These are phyloP conservation scores for Neopestalotiopsis sp. DNA, from an alignment of 2,329 filamentous ascomycete species.

Conservation along the genomic window DNA sequence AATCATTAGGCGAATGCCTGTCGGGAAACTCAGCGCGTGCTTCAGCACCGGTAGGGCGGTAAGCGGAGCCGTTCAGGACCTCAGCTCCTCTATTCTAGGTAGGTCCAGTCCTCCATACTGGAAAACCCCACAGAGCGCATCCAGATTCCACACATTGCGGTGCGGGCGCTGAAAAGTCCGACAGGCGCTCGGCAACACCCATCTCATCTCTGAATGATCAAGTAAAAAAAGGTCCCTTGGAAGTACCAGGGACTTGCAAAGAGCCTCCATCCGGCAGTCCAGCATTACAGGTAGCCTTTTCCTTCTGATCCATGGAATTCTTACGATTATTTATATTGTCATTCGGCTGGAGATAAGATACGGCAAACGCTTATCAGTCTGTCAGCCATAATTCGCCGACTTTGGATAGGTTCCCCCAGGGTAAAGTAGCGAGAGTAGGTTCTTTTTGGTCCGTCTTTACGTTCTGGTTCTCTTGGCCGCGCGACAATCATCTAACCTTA, in stretches of 20 bases:
- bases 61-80: constrained; percentile 8
- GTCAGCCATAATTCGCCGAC: constrained; percentile 17
- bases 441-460: neutral
- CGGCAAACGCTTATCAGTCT: constrained; percentile 12
- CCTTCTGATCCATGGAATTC: constrained; percentile 18
- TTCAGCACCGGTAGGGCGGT: constrained; percentile 11
- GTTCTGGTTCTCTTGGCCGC: neutral
- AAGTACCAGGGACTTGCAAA: constrained; percentile 29
- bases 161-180: constrained; percentile 6
- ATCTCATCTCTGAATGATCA: too few relatives aligned
- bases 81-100: neutral
- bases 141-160: constrained; percentile 11
- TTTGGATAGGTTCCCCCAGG: constrained; percentile 2
- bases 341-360: constrained; percentile 17
- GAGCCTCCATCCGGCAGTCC: constrained; percentile 26
- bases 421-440: neutral
- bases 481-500: neutral
- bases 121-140: neutral
- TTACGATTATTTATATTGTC: constrained; percentile 23
- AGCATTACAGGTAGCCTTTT: constrained; percentile 13
- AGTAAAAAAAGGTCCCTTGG: constrained; percentile 18
- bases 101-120: neutral
- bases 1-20: neutral
- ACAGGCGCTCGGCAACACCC: neutral
- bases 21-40: constrained; percentile 5